A percentile compares a stretch with the other conserved stretches of the same genome.
Evolutionary conservation across 2,329 filamentous ascomycete genomes (phyloP).

Genomic region (Sphaerulina musiva): DNA sequence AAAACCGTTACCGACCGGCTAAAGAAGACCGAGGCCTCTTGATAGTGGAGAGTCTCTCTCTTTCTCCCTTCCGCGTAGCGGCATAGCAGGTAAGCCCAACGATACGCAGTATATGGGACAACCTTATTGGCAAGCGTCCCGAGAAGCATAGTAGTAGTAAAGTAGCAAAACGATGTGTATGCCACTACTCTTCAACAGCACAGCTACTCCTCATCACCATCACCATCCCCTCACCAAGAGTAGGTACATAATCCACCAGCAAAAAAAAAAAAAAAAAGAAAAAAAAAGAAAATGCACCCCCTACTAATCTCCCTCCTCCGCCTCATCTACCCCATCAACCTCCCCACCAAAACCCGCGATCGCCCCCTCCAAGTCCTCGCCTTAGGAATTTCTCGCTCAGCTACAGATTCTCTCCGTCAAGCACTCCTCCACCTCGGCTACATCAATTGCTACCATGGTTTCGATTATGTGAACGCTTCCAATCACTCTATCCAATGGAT

Average conservation of each 20-base stretch:
- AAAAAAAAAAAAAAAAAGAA: background rate
- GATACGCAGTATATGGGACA: too few relatives aligned
- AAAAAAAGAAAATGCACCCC: background rate
- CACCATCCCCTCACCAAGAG: too few relatives aligned
- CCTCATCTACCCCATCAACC: background rate
- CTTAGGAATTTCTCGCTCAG: background rate
- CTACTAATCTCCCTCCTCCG: background rate
- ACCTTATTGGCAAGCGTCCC: background rate
- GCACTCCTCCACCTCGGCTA: background rate
- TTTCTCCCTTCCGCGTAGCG: too few relatives aligned
- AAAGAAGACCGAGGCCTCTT: too few relatives aligned
- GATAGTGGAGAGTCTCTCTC: background rate
- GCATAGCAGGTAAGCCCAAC: background rate
- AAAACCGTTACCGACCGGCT: too few relatives aligned
- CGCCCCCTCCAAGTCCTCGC: background rate
- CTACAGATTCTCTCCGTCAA: background rate
- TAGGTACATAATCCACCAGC: background rate
- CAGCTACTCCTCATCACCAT: background rate
- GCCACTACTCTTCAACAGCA: too few relatives aligned
- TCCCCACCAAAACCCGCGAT: background rate
- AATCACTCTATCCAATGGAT: background rate
- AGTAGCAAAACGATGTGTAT: background rate
- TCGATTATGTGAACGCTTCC: background rate
- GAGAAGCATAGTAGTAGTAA: background rate
- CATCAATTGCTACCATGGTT: background rate